A percentile compares a stretch with the other conserved stretches of the same genome.
These are phyloP conservation scores for Penicillium sp. DNA, from an alignment of 2,329 filamentous ascomycete species.

Conservation along the genomic window DNA sequence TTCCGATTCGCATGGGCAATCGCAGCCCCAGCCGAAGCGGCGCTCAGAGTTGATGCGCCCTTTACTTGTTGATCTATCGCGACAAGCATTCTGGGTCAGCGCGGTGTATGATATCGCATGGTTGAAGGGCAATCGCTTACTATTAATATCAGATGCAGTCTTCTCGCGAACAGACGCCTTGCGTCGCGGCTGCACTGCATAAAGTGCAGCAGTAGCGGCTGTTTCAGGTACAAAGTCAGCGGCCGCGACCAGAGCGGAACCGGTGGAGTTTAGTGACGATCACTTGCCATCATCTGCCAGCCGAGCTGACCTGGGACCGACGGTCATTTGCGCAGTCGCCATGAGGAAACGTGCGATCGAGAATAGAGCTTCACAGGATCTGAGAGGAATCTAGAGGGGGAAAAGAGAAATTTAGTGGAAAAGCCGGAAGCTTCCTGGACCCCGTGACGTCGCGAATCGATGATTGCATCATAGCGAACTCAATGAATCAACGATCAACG, in stretches of 20 bases:
- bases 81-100: constrained; percentile 7
- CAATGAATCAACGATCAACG: constrained; percentile 20
- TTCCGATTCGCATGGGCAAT: constrained; percentile 71
- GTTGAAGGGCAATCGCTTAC: constrained; percentile 19
- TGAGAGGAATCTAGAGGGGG: constrained; percentile 4
- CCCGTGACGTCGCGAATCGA: constrained; percentile 32
- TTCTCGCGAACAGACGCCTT: constrained; percentile 27
- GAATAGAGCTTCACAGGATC: background rate
- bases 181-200: constrained; percentile 49
- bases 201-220: constrained; percentile 64
- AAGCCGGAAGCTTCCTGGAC: constrained; percentile 25
- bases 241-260: background rate
- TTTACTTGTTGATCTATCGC: constrained; percentile 24
- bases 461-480: constrained; percentile 26
- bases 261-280: constrained; percentile 9
- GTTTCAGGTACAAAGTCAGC: constrained; percentile 11
- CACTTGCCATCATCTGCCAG: constrained; percentile 37
- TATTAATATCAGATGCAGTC: constrained; percentile 9
- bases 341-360: constrained; percentile 13
- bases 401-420: constrained; percentile 2
- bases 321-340: constrained; percentile 34
- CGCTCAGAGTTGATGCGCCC: constrained; percentile 60
- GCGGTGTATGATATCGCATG: background rate
- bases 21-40: constrained; percentile 69
- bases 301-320: constrained; percentile 28